Base-by-base conservation (phyloP, 2,329 filamentous ascomycete genomes). In the Calonectria hongkongensis region DNA sequence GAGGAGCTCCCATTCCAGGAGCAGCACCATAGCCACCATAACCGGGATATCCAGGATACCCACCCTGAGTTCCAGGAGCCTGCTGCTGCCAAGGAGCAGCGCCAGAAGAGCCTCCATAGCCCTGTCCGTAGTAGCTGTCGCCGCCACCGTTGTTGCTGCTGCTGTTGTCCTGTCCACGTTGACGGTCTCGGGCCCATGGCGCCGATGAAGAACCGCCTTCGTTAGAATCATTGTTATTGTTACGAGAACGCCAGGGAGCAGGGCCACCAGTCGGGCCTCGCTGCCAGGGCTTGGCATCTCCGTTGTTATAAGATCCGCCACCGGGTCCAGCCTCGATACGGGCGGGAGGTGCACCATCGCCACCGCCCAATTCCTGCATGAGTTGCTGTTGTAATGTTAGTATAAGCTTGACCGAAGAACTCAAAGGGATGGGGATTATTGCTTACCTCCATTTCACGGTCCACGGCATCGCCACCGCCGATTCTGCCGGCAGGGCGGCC, bases 321-420 rank as follows among this genome's bases (percentile, higher is more conserved):
- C 45, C 45, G 21, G 95, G 94, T 15, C 94, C 95, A 75, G 93
- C 95, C 86, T 98, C 97, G 81, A 99, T 98, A 75, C 94, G 94
- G 76, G 93, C 93, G 78, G 93, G 93, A 45, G 93, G 90, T 67
- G 87, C 89, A 70, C 87, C 87, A 72, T 92, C 90, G 30, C 78
- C 78, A 66, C 95, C 95, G 74, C 94, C 95, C 79, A 98, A 91
- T 89, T 98, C 97, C 91, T 97, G 94, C 95, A 99, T 98, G 82
- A 99, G 95, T 92, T 96, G 94, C 94, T 95, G 78, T 12, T 68
- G 50, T 7, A 6, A 51, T 73, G 83, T 92, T 81, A 91, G 86
- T 80, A 82, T 81, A 27, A n/a, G 25, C 27, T 25, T n/a, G 27
- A n/a, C 70, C 28, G 54, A 56, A 2, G 51, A 39, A 21, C 47